Evolutionary conservation across 768 basidiomycete species (phyloP), one percentile per base, ranked within the genome.

Genomic region (Peribolospora kevripleyi): DNA sequence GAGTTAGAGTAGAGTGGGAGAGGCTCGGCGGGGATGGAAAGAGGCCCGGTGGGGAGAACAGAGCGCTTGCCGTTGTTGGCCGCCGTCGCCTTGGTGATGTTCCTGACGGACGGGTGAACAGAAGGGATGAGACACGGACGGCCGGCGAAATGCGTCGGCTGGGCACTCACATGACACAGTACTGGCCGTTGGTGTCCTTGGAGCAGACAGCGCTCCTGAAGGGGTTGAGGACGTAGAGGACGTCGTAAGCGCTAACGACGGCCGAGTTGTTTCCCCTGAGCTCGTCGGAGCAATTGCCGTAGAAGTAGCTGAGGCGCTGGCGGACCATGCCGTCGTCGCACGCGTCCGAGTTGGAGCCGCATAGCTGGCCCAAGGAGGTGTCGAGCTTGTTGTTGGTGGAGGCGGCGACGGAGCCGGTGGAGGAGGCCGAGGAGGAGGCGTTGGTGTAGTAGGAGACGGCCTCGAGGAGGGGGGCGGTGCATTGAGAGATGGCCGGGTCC

Each of bases 221-320:
- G 6, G 88, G 86, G 8, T 65, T 58, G 48, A 90, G 59, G 56
- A 73, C 59, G 70, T 85, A 98, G 39, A 95, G 69, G 40, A 77
- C 70, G 65, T 95, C 90, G 69, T 97, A 98, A 2, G 75, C 68
- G 38, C 37, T 71, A 65, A 49, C 55, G 54, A 58, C 66, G 65
- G 65, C 66, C 4, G 55, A 56, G 37, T 63, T 61, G 13, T 61
- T 50, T 38, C 63, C 65, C 3, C 76, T 76, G 61, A 98, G 70
- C 70, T 97, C 91, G 14, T 63, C 55, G 1, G 70, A 55, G 73
- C 91, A 98, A 8, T 74, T 72, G 7, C 74, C 62, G 66, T 79
- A 79, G 70, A 95, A 93, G 6, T 70, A 55, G 53, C 75, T 69
- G 54, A 95, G 76, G 61, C 76, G 72, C 46, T 70, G 57, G 54